Base-by-base conservation (phyloP, 1,284 basidiomycete species). In the Moesziomyces parantarcticus region DNA sequence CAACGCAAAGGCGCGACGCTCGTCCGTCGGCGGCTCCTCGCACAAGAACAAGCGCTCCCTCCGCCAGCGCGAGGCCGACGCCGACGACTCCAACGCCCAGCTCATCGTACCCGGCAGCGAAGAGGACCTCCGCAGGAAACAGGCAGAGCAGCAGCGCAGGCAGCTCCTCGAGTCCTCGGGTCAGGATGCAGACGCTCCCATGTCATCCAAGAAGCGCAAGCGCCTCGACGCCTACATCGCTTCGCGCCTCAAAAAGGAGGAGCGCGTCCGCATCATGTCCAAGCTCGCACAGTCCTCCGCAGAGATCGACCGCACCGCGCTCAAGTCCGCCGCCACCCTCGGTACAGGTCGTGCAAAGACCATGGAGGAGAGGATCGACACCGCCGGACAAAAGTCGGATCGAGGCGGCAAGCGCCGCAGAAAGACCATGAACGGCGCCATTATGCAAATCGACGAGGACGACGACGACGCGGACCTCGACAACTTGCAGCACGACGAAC, bases 171-270 rank as follows among this genome's bases (percentile, higher is more conserved):
- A 63, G n/a, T 45, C 58, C 10, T 73, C 71, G 6, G 77, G 75
- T 20, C 62, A 68, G 45, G 73, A 77, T 55, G 75, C 69, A 22
- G 47, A 56, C 16, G 70, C 62, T 32, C 65, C 67, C 43, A 76
- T 84, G 59, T 75, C 77, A 9, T 75, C 79, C 43, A 84, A 84
- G 69, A 84, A 84, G 78, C 73, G 77, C 21, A 82, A 83, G 63
- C 76, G 84, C 10, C 74, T 84, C 44, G 84, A 84, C 51, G 80
- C 78, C 14, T 84, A 81, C 67, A 82, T 84, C 34, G 81, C 79
- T 43, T 76, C 75, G 11, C 81, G 82, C 26, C 73, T 84, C 43
- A 80, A 83, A 45, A 83, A 84, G 70, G 82, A 84, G 50, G 75
- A 80, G 34, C 53, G 81, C 16, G 75, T 58, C 10, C 66, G 76